These are phyloP conservation scores for Euryodendron excelsum DNA, from an alignment of 148 eudicot genomes.

Conservation along the genomic window DNA sequence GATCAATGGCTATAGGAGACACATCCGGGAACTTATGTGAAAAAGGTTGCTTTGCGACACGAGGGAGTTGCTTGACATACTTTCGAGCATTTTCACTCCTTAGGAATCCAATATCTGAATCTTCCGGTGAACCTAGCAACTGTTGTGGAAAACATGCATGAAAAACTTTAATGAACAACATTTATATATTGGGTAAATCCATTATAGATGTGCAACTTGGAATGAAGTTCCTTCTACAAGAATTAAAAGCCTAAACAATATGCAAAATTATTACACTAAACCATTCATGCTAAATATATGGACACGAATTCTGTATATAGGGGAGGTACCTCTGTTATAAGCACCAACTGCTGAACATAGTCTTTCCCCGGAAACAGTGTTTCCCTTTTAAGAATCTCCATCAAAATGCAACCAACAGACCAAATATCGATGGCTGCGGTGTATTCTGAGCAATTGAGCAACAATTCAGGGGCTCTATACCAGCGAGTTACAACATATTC, in stretches of 20 bases:
- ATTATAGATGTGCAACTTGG: neutral
- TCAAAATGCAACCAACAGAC: slow-evolving; percentile 97
- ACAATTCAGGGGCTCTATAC: slow-evolving; percentile 95
- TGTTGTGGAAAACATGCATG: slow-evolving; percentile 21
- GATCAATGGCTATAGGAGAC: slow-evolving; percentile 82
- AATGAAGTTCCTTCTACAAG: neutral
- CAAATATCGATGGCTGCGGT: slow-evolving; percentile 93
- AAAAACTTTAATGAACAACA: neutral
- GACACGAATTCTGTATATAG: neutral
- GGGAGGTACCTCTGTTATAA: slow-evolving; percentile 71
- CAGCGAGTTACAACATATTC: slow-evolving; percentile 99
- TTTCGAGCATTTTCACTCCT: slow-evolving; percentile 82
- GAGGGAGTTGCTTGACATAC: slow-evolving; percentile 83
- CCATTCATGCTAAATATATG: neutral
- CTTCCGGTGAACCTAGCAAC: slow-evolving; percentile 93
- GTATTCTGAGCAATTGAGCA: slow-evolving; percentile 92
- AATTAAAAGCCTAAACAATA: slow-evolving; percentile 1
- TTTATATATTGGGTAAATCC: too few species aligned
- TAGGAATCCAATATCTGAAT: slow-evolving; percentile 88
- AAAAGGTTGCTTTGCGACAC: slow-evolving; percentile 61
- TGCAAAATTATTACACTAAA: neutral
- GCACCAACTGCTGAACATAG: slow-evolving; percentile 81
- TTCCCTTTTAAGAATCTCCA: slow-evolving; percentile 84
- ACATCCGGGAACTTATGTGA: slow-evolving; percentile 64
- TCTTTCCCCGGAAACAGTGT: slow-evolving; percentile 94